Percentiles rank a stretch among this genome's conserved stretches.
These are phyloP conservation scores for Apium graveolens DNA, from an alignment of 129 eudicot genomes.

Conservation along the genomic window DNA sequence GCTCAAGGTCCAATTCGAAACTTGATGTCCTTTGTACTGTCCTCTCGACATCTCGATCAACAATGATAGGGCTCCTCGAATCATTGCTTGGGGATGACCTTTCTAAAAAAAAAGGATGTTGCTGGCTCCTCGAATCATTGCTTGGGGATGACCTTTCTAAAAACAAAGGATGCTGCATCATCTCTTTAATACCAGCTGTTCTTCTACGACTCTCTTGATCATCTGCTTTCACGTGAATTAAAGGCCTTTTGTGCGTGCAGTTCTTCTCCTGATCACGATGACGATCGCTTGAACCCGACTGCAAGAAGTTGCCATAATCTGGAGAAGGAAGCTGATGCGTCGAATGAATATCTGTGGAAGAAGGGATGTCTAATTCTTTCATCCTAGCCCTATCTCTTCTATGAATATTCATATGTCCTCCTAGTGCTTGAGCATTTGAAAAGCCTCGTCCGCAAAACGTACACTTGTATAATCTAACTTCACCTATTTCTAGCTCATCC, in stretches of 20 bases:
- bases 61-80: not conserved
- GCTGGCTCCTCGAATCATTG: conserved; percentile 11
- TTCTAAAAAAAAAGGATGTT: conserved; percentile 26
- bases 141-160: conserved; percentile 14
- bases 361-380: conserved; percentile 15
- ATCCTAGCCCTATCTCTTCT: conserved; percentile 11
- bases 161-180: conserved; percentile 27
- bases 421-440: conserved; percentile 32
- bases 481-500: conserved; percentile 3
- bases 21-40: conserved; percentile 8
- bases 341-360: conserved; percentile 4
- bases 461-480: conserved; percentile 13
- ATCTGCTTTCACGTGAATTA: conserved; percentile 3
- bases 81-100: conserved; percentile 14
- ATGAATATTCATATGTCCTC: conserved; percentile 13
- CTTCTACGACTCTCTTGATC: conserved; percentile 9
- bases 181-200: conserved; percentile 20
- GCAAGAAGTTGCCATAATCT: conserved; percentile 2
- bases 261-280: conserved; percentile 12
- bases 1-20: conserved; percentile 45
- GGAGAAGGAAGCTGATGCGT: not conserved
- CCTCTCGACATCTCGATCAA: not conserved
- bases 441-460: conserved; percentile 26
- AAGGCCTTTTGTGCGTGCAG: conserved; percentile 17
- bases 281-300: conserved; percentile 6